These are phyloP conservation scores for Albizia julibrissin DNA, from an alignment of 306 rosid species.

Conservation along the genomic window DNA sequence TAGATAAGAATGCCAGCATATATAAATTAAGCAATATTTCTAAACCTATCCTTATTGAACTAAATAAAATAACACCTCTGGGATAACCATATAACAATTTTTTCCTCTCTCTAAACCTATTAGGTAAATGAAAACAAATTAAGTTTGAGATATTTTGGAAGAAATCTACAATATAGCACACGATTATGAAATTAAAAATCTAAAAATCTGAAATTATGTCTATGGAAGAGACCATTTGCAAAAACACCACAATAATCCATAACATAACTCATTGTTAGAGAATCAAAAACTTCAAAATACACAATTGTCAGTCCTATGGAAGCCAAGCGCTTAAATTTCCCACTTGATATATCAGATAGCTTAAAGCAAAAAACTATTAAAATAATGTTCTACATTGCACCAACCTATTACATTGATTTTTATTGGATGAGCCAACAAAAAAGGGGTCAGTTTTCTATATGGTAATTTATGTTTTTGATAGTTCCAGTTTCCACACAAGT, in stretches of 20 bases:
- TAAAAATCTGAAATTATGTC: not conserved
- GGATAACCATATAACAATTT: not conserved
- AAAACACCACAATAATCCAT: not conserved
- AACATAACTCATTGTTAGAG: not conserved
- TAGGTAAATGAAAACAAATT: not conserved
- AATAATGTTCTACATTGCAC: too few species aligned
- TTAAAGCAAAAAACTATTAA: too few species aligned
- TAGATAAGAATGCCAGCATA: not conserved
- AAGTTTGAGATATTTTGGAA: not conserved
- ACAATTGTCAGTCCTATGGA: not conserved
- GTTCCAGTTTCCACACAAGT: too few species aligned
- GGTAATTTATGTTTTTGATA: too few species aligned
- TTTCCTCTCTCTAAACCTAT: conserved; percentile 3
- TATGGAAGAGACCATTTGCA: not conserved
- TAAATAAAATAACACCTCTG: not conserved
- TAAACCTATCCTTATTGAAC: not conserved
- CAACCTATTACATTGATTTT: too few species aligned
- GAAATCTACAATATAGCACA: conserved; percentile 3
- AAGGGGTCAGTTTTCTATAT: too few species aligned
- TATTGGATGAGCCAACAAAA: too few species aligned
- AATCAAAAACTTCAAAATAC: conserved; percentile 13
- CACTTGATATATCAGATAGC: not conserved
- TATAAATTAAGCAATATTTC: conserved; percentile 29
- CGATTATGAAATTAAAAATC: not conserved
- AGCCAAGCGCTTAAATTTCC: conserved; percentile 11